Percentiles rank a stretch among this genome's conserved stretches.
Evolutionary conservation across 371 early-diverging fungal genomes (phyloP).

Genomic region (Conidiobolus incongruus): DNA sequence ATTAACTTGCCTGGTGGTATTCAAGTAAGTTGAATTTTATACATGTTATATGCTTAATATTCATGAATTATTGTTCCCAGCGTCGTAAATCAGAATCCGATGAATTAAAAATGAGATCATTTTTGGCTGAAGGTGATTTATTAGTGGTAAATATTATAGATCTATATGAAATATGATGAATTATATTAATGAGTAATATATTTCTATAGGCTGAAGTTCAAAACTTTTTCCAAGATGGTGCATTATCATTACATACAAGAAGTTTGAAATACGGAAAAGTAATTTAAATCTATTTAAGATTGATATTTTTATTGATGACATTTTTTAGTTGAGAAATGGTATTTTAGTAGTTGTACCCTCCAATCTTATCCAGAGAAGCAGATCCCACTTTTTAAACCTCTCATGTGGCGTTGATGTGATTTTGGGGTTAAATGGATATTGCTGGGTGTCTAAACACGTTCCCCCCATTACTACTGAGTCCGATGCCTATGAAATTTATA

Average conservation of each 20-base stretch:
- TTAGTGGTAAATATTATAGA: conserved; percentile 40
- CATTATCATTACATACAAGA: conserved; percentile 84
- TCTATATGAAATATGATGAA: no score
- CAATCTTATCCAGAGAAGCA: conserved; percentile 65
- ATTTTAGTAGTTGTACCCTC: conserved; percentile 67
- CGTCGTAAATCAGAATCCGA: conserved; percentile 94
- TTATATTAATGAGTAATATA: not conserved
- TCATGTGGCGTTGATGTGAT: conserved; percentile 79
- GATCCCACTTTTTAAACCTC: conserved; percentile 75
- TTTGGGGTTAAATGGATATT: conserved; percentile 91
- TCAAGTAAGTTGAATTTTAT: conserved; percentile 24
- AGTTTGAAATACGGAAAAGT: conserved; percentile 90
- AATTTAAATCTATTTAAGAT: not conserved
- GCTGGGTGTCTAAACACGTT: conserved; percentile 84
- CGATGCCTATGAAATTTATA: no score
- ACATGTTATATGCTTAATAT: no score
- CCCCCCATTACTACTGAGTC: conserved; percentile 19
- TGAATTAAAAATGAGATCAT: conserved; percentile 94
- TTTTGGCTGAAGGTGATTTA: conserved; percentile 90
- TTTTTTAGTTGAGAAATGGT: conserved; percentile 58
- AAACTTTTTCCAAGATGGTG: conserved; percentile 69
- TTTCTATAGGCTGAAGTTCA: conserved; percentile 92
- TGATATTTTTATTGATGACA: not conserved
- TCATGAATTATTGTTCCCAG: no score
- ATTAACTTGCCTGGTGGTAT: conserved; percentile 95